phyloP scores from a whole-genome alignment of 352 stramenopile genomes.

The Pilasporangium apinafurcum region DNA sequence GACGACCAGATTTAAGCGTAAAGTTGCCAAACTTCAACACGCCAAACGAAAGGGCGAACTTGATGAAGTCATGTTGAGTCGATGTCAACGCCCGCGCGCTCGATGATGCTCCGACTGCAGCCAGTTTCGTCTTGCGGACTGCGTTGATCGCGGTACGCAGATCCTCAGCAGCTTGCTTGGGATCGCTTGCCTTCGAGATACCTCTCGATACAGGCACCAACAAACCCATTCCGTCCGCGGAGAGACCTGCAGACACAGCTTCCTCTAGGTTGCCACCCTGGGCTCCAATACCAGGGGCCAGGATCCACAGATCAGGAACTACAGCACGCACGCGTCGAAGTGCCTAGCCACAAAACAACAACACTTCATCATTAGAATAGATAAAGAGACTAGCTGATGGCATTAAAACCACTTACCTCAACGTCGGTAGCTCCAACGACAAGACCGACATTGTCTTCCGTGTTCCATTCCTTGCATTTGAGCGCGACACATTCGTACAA shows the following conservation, averaged over 20 bases:
- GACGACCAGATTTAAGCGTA: slow-evolving; percentile 96
- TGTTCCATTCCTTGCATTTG: slow-evolving; percentile 88
- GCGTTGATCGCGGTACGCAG: slow-evolving; percentile 94
- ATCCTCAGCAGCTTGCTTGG: slow-evolving; percentile 81
- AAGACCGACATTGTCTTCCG: slow-evolving; percentile 90
- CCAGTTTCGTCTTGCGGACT: slow-evolving; percentile 59
- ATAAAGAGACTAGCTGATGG: too few species aligned
- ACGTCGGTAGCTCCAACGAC: slow-evolving; percentile 98
- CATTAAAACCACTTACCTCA: slow-evolving; percentile 12
- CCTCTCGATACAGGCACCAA: slow-evolving; percentile 96
- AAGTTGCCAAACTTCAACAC: slow-evolving; percentile 98
- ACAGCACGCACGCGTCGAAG: slow-evolving; percentile 82
- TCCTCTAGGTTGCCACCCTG: slow-evolving; percentile 92
- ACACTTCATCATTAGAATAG: too few species aligned
- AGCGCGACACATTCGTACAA: slow-evolving; percentile 90
- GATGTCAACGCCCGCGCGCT: slow-evolving; percentile 9
- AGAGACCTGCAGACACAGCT: slow-evolving; percentile 70
- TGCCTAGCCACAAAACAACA: slow-evolving; percentile 35
- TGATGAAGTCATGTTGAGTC: slow-evolving; percentile 93
- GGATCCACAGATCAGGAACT: slow-evolving; percentile 93
- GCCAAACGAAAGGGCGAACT: slow-evolving; percentile 92
- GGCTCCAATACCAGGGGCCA: slow-evolving; percentile 95
- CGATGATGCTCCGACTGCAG: slow-evolving; percentile 5
- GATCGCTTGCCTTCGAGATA: slow-evolving; percentile 92
- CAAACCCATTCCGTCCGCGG: slow-evolving; percentile 87